Base-by-base conservation (phyloP, 352 stramenopile genomes). In the Pythium brassicae region DNA sequence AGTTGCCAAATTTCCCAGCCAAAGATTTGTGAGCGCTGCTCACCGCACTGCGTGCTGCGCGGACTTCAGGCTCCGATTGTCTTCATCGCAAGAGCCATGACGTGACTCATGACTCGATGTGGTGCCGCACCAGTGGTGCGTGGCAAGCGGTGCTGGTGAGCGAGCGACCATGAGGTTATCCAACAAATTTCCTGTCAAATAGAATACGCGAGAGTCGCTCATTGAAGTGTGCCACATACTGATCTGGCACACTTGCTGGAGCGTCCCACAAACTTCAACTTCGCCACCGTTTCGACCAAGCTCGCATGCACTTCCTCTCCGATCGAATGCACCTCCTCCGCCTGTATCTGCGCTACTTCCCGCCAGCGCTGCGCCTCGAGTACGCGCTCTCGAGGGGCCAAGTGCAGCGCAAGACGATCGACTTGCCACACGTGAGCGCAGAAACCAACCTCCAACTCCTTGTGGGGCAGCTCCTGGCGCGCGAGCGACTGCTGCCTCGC, bases 291-390 rank as follows among this genome's bases (percentile, higher is more conserved):
- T 53, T 23, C 19, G 9, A 10, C 23, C 27, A 15, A 12, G 12
- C 12, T 9, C 40, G 10, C 29, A n/a, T n/a, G n/a, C n/a, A n/a
- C n/a, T n/a, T n/a, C n/a, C n/a, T n/a, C n/a, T 17, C 40, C 42
- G 32, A 8, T 15, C 25, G 4, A n/a, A 92, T 92, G 83, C 76
- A 83, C 35, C 71, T 92, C 29, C 62, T 65, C 8, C 72, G 81
- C 27, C 71, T 89, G 51, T 90, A 76, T 59, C 50, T 92, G 51
- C 79, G 83, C 52, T 87, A 90, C 68, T 92, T 79, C 50, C 79
- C 82, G 29, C 79, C 83, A 48, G 76, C 67, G 7, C 51, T 92
- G 51, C 80, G 79, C 6, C 73, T 92, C 48, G 68, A 87, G 62
- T 90, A 81, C 57, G 48, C 57, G 37, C 73, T 71, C 37, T 81